Conservation (phyloP, 1,284 basidiomycete genomes). For the Pisolithus thermaeus region DNA sequence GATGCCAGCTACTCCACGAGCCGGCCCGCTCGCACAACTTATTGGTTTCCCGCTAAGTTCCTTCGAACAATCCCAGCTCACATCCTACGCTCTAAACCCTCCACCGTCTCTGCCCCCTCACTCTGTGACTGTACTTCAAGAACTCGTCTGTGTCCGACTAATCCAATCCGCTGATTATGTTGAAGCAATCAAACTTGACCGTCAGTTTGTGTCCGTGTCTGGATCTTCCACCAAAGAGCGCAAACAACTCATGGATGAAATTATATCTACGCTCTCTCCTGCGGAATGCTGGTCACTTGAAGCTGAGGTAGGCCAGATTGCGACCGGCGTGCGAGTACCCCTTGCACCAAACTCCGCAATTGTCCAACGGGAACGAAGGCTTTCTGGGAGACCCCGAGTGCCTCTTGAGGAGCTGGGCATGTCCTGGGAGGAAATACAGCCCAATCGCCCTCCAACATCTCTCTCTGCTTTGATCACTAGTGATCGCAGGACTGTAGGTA, state of each 20-base stretch:
- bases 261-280: slow-evolving; percentile 53
- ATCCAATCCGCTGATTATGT: slow-evolving; percentile 70
- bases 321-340: slow-evolving; percentile 14
- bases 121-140: slow-evolving; percentile 62
- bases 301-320: slow-evolving; percentile 36
- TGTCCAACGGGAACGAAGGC: slow-evolving; percentile 7
- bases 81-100: slow-evolving; percentile 52
- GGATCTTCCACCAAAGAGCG: slow-evolving; percentile 37
- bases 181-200: slow-evolving; percentile 72
- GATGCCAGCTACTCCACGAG: slow-evolving; percentile 51
- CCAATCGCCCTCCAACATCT: slow-evolving; percentile 1
- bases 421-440: slow-evolving; percentile 48
- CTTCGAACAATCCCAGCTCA: slow-evolving; percentile 56
- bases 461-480: background rate
- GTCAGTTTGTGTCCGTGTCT: slow-evolving; percentile 42
- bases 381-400: slow-evolving; percentile 8
- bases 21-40: slow-evolving; percentile 50
- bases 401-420: slow-evolving; percentile 32
- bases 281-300: slow-evolving; percentile 54
- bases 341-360: slow-evolving; percentile 6
- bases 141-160: slow-evolving; percentile 75
- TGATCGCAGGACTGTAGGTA: background rate
- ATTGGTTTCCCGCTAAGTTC: slow-evolving; percentile 57
- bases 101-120: slow-evolving; percentile 41
- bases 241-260: slow-evolving; percentile 63